Base-by-base conservation (phyloP, 2,329 filamentous ascomycete genomes). In the Diaporthe eres region DNA sequence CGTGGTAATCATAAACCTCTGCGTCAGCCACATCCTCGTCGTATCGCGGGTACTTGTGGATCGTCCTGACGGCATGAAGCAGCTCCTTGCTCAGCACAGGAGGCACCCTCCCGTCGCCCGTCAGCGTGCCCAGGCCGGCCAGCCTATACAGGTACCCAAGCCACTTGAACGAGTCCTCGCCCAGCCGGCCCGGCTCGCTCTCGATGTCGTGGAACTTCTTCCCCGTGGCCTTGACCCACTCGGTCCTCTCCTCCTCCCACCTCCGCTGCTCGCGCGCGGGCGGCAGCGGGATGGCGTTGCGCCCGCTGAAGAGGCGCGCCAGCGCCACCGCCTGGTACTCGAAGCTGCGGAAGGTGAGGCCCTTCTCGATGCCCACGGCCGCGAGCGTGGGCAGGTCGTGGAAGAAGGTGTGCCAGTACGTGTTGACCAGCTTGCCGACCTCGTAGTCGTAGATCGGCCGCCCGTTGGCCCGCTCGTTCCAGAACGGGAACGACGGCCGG, bases 321-420 rank as follows among this genome's bases (percentile, higher is more conserved):
- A 90, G 80, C 1, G 89, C 88, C 55, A 90, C 82, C 2, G 88
- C 88, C 79, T 90, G 89, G 76, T 90, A 90, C 79, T 90, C 89
- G 76, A 90, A 90, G 49, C 86, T 87, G 9, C 89, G 81, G 74
- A 90, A 90, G 0, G 88, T 90, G 17, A 89, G 80, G 0, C 86
- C 86, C 0, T 88, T 85, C 2, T 88, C 89, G 8, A 90, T 79
- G 0, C 90, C 90, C 0, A 91, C 85, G 15, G 90, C 82, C 0
- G 84, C 90, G 0, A 92, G 81, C 0, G 86, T 88, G 0, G 85
- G 80, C 55, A 86, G 86, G 31, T 86, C 84, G 1, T 83, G 85
- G 68, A 89, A 85, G 80, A 91, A 91, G 0, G 88, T 90, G 78
- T 91, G 89, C 81, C 84, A 85, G 77, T 90, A 92, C 3, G 78